Conservation (phyloP, 805 yeast species). For the Sporopachydermia lactativora region DNA sequence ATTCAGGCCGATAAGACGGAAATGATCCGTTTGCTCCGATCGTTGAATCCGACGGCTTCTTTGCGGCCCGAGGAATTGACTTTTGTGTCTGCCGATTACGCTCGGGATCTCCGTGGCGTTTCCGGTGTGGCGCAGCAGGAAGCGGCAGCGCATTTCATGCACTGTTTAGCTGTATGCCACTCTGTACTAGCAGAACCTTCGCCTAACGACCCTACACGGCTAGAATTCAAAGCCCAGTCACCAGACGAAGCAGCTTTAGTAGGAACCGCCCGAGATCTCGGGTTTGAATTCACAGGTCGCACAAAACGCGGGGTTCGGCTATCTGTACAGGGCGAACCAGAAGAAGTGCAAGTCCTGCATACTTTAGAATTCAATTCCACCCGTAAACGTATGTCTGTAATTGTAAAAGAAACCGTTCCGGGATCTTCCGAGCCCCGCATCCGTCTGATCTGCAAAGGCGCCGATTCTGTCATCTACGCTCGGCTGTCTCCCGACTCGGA, state of each 20-base stretch:
- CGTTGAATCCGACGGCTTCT: conserved; percentile 24
- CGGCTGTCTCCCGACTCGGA: conserved; percentile 40
- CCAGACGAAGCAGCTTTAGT: conserved; percentile 85
- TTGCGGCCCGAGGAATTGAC: conserved; percentile 48
- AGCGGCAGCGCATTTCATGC: conserved; percentile 60
- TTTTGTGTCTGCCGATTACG: conserved; percentile 53
- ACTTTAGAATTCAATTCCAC: conserved; percentile 71
- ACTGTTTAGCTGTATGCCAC: conserved; percentile 65
- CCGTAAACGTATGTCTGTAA: conserved; percentile 79
- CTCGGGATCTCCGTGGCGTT: conserved; percentile 37
- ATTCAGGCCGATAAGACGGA: conserved; percentile 42
- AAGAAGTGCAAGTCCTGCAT: conserved; percentile 60
- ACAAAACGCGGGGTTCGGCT: conserved; percentile 57
- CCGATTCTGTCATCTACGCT: conserved; percentile 66
- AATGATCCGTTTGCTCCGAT: conserved; percentile 38
- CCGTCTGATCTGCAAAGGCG: conserved; percentile 68
- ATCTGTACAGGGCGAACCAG: conserved; percentile 49
- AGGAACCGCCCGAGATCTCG: conserved; percentile 67
- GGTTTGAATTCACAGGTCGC: conserved; percentile 49
- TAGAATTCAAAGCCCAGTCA: conserved; percentile 59
- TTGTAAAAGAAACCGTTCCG: conserved; percentile 43
- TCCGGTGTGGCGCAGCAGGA: conserved; percentile 38
- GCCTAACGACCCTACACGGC: conserved; percentile 39
- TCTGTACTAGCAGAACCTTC: conserved; percentile 61
- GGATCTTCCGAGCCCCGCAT: conserved; percentile 34